Percentiles rank a stretch among this genome's conserved stretches.
These are phyloP conservation scores for Kodamaea jinghongensis DNA, from an alignment of 805 yeast genomes.

Conservation along the genomic window DNA sequence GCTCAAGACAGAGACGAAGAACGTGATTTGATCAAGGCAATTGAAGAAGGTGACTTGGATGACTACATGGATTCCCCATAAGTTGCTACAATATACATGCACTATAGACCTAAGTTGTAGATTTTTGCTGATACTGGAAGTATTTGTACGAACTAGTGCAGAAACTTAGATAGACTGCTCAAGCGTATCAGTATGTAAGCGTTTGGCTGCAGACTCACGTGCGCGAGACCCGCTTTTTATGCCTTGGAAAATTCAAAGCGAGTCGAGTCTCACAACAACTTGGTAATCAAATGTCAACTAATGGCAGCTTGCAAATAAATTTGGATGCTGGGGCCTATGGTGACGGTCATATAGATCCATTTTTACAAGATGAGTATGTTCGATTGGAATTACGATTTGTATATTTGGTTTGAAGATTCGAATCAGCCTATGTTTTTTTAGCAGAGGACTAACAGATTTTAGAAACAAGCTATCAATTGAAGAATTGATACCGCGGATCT, in stretches of 20 bases:
- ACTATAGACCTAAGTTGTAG: too few relatives aligned
- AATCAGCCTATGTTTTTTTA: too few relatives aligned
- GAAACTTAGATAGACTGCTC: too few relatives aligned
- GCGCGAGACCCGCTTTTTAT: too few relatives aligned
- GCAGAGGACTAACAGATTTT: slow-evolving; percentile 12
- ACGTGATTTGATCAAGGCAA: slow-evolving; percentile 43
- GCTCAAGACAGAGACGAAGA: slow-evolving; percentile 40
- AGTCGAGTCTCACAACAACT: too few relatives aligned
- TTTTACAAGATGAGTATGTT: slow-evolving; percentile 40
- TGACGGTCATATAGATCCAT: slow-evolving; percentile 34
- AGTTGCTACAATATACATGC: too few relatives aligned
- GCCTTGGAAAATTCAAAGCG: too few relatives aligned
- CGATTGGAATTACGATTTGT: not conserved
- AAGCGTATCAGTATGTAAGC: too few relatives aligned
- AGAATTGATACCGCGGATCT: slow-evolving; percentile 57
- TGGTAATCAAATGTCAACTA: slow-evolving; percentile 1
- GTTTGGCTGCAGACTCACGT: too few relatives aligned
- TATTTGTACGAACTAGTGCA: too few relatives aligned
- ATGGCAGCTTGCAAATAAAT: slow-evolving; percentile 14
- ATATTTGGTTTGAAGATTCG: too few relatives aligned
- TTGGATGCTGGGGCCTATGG: slow-evolving; percentile 30
- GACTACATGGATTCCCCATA: slow-evolving; percentile 42
- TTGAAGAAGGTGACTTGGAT: slow-evolving; percentile 56
- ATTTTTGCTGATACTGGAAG: too few relatives aligned
- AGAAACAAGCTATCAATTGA: slow-evolving; percentile 45